These are phyloP conservation scores for Emergomyces orientalis DNA, from an alignment of 2,329 filamentous ascomycete species.

Conservation along the genomic window DNA sequence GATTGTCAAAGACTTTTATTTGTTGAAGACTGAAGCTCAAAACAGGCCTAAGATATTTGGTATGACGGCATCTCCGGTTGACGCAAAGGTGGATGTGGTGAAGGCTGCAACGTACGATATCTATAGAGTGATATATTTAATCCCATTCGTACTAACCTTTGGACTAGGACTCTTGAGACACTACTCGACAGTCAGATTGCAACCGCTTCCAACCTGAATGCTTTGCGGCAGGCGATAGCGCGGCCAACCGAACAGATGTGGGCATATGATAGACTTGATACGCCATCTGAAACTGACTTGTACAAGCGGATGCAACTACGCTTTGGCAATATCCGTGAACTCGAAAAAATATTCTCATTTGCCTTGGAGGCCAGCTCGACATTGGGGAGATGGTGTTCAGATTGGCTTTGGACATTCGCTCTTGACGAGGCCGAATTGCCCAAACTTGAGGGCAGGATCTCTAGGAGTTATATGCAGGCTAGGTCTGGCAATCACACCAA, in stretches of 20 bases:
- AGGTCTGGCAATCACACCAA: conserved; percentile 17
- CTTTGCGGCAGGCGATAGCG: conserved; percentile 51
- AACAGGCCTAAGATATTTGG: conserved; percentile 72
- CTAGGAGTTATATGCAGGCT: conserved; percentile 10
- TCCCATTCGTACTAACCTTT: conserved; percentile 10
- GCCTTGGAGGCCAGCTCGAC: conserved; percentile 52
- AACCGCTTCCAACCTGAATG: conserved; percentile 55
- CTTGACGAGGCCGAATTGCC: conserved; percentile 54
- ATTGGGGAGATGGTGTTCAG: conserved; percentile 75
- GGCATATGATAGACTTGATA: conserved; percentile 44
- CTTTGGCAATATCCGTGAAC: conserved; percentile 43
- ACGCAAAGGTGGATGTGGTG: conserved; percentile 65
- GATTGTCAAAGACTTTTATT: conserved; percentile 83
- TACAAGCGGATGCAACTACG: conserved; percentile 47
- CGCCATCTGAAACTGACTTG: conserved; percentile 55
- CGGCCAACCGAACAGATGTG: conserved; percentile 52
- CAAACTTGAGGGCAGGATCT: conserved; percentile 49
- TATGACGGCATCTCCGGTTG: conserved; percentile 94
- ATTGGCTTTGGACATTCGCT: conserved; percentile 66
- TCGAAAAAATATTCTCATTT: conserved; percentile 52
- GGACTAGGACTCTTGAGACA: conserved; percentile 55
- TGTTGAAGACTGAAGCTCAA: conserved; percentile 36
- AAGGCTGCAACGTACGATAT: conserved; percentile 49
- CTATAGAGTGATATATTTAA: neutral
- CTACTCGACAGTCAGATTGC: conserved; percentile 75